These are phyloP conservation scores for Centaurea solstitialis DNA, from an alignment of 129 eudicot species.

Conservation along the genomic window DNA sequence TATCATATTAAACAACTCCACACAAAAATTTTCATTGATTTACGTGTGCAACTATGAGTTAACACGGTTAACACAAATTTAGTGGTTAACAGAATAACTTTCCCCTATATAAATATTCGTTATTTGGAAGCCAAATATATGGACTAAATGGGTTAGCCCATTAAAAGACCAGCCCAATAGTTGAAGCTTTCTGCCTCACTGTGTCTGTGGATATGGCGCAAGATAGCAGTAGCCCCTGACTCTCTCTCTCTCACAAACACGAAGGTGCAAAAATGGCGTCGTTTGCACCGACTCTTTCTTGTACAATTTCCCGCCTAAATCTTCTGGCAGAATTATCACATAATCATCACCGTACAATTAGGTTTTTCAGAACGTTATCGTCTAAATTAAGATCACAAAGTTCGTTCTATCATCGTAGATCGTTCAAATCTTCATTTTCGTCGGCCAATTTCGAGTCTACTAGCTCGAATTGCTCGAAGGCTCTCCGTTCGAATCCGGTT, in stretches of 20 bases:
- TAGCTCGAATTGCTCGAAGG: constrained; percentile 17
- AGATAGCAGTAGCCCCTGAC: neutral
- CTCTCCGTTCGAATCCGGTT: constrained; percentile 1
- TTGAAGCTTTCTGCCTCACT: neutral
- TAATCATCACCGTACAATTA: constrained; percentile 21
- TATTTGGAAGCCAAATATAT: neutral
- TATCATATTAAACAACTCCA: no score
- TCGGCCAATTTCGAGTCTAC: constrained; percentile 20
- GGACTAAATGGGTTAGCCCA: constrained; percentile 4
- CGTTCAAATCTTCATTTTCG: constrained; percentile 26
- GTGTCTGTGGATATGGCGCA: neutral
- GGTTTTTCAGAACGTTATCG: constrained; percentile 25
- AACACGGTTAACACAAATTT: no score
- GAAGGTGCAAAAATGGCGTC: constrained; percentile 42
- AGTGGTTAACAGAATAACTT: no score
- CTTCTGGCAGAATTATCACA: constrained; percentile 41
- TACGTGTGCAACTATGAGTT: no score
- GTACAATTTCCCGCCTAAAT: constrained; percentile 59
- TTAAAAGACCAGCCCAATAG: constrained; percentile 13
- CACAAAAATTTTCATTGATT: no score
- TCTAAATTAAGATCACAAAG: constrained; percentile 6
- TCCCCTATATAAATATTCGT: no score
- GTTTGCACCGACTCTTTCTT: constrained; percentile 41
- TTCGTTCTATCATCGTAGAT: neutral
- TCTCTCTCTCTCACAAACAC: neutral